Base-by-base conservation (phyloP, 345 rosid species). In the Moricandia moricandioides region DNA sequence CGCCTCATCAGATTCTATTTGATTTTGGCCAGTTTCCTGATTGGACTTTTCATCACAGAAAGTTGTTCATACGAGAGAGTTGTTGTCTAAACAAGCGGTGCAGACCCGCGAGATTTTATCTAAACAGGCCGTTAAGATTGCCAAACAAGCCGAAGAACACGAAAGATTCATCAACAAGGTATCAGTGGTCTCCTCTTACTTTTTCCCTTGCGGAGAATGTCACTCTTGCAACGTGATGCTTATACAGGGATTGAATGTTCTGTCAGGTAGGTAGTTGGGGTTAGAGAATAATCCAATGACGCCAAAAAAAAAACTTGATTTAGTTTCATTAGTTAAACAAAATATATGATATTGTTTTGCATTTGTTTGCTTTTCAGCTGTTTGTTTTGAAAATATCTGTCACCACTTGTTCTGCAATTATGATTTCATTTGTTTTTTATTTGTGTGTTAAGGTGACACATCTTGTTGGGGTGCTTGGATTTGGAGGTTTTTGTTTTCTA, bases 101-200 rank as follows among this genome's bases (percentile, higher is more conserved):
- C 88, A 90, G 49, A 93, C 96, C 3, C 89, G 89, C 45, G 83
- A 91, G 88, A 88, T 89, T 39, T 66, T 94, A 56, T 90, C 98
- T 33, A 88, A 94, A 75, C 97, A 94, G 63, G 98, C 97, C 2
- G 87, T 82, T 70, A 94, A 87, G 93, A 90, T 94, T 74, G 97
- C 96, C 21, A 92, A 90, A 79, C 96, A 87, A 83, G 98, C 93
- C 6, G 98, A 90, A 82, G 95, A 88, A 77, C 98, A 94, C 45
- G 96, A 94, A 75, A 78, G 88, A 58, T 88, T 91, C 77, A 86
- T 94, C 64, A 94, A 85, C 71, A 94, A 94, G 89, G 98, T 78
- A 79, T 63, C 31, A 29, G 5, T 29, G 12, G 45, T 56, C 31
- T 56, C 34, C 16, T 26, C 9, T 21, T 52, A 8, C 27, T 26